These are phyloP conservation scores for Fraxinus floribunda DNA, from an alignment of 305 asterid species.

Conservation along the genomic window DNA sequence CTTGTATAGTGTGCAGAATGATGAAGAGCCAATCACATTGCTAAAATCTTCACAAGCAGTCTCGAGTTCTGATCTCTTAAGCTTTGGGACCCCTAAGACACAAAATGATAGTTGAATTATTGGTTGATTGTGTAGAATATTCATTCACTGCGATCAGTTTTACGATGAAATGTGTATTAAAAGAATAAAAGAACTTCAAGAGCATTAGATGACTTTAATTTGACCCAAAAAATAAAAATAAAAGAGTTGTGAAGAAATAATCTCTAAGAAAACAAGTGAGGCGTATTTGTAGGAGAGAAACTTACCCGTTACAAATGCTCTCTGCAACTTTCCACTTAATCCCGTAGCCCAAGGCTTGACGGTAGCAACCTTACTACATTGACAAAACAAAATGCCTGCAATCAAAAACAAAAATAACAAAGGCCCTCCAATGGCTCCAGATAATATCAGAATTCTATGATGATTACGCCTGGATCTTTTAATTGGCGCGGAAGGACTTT, in stretches of 20 bases:
- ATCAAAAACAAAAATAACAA: conserved; percentile 42
- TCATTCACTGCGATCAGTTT: background rate
- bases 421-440: conserved; percentile 56
- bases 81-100: conserved; percentile 78
- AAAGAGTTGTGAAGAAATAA: background rate
- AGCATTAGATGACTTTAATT: background rate
- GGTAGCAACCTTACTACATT: conserved; percentile 57
- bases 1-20: conserved; percentile 66
- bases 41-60: conserved; percentile 93
- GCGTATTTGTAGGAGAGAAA: conserved; percentile 3
- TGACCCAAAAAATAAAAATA: background rate
- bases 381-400: conserved; percentile 34
- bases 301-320: conserved; percentile 81
- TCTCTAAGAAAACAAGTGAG: background rate
- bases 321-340: conserved; percentile 91
- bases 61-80: conserved; percentile 77
- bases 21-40: conserved; percentile 74
- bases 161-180: background rate
- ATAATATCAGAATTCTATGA: conserved; percentile 31
- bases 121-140: background rate
- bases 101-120: background rate
- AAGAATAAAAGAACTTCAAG: background rate
- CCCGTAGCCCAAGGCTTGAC: conserved; percentile 97
- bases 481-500: conserved; percentile 21
- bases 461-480: conserved; percentile 19